A percentile compares a stretch with the other conserved stretches of the same genome.
These are phyloP conservation scores for Penicillium sp. DNA, from an alignment of 2,329 filamentous ascomycete species.

Conservation along the genomic window DNA sequence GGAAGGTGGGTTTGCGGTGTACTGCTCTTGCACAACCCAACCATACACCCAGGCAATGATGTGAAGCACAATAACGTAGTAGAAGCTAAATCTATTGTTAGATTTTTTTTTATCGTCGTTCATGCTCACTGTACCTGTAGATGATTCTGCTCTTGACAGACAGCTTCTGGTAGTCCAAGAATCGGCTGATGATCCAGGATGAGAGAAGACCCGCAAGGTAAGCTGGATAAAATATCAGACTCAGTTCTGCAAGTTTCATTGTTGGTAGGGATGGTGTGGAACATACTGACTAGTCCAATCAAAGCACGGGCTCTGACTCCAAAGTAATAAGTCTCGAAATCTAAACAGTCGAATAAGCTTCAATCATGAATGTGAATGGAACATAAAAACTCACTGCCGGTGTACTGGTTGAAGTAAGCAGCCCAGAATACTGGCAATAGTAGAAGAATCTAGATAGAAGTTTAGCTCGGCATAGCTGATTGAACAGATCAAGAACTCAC, in stretches of 20 bases:
- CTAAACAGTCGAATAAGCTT: slow-evolving; percentile 19
- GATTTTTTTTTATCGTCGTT: background rate
- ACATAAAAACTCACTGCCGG: slow-evolving; percentile 27
- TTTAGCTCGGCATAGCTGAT: slow-evolving; percentile 14
- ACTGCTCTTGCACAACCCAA: slow-evolving; percentile 56
- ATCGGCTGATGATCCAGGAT: slow-evolving; percentile 46
- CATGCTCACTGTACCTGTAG: slow-evolving; percentile 22
- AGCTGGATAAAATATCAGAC: slow-evolving; percentile 12
- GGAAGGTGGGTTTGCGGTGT: slow-evolving; percentile 43
- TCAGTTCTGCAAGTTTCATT: background rate
- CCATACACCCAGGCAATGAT: slow-evolving; percentile 53
- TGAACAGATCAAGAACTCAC: slow-evolving; percentile 1
- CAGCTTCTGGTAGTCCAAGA: slow-evolving; percentile 46
- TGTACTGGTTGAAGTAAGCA: slow-evolving; percentile 48
- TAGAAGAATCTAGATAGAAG: slow-evolving; percentile 35
- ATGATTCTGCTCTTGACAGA: slow-evolving; percentile 45
- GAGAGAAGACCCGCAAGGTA: slow-evolving; percentile 46
- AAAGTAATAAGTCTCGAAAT: slow-evolving; percentile 53
- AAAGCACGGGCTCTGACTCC: slow-evolving; percentile 49
- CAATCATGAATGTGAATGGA: background rate
- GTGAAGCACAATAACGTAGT: slow-evolving; percentile 48
- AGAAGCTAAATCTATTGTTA: slow-evolving; percentile 34
- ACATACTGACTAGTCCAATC: slow-evolving; percentile 46
- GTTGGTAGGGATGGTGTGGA: too few relatives aligned
- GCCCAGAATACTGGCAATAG: slow-evolving; percentile 48